Evolutionary conservation across 2,329 filamentous ascomycete genomes (phyloP), one percentile per base, ranked within the genome.

Genomic region (Cladosporium sp.): DNA sequence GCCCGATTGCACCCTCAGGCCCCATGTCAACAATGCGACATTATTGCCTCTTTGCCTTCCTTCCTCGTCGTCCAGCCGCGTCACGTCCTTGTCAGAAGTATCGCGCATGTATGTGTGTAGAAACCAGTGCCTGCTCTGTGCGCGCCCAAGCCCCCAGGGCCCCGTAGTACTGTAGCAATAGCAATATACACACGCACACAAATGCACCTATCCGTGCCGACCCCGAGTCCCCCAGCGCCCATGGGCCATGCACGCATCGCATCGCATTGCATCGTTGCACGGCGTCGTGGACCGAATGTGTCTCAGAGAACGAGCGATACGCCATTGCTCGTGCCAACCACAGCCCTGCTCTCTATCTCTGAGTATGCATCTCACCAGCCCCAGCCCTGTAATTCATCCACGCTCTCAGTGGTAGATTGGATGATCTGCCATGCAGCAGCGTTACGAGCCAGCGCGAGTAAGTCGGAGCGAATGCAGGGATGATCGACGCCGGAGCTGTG

Each of bases 351-450:
- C 28, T 50, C 40, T 60, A 60, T 60, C 57, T 40, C n/a, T 11
- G 5, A 11, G n/a, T 0, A 46, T n/a, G 3, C n/a, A 28, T 49
- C 60, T 12, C 11, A 18, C 60, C 44, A 37, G 46, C 23, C 12
- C 23, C 28, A 23, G 26, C 40, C 40, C 40, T 49, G 40, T 58
- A 33, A 55, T 33, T 33, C 28, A 21, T 23, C 23, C n/a, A 29
- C 28, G 58, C 37, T 33, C 28, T 44, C n/a, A 8, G 58, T 23
- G 40, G 37, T 60, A 60, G 57, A 60, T 60, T 60, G 21, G 58
- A 62, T 62, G 60, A 62, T 62, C 60, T 62, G 46, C 60, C 60
- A 40, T 62, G 60, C 60, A 62, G 60, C 60, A 53, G 49, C 60
- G 60, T 62, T 55, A 23, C 29, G 49, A 62, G 49, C 60, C 60